Evolutionary conservation across 2,329 filamentous ascomycete genomes (phyloP).

Genomic region (Fusarium haematococcum): DNA sequence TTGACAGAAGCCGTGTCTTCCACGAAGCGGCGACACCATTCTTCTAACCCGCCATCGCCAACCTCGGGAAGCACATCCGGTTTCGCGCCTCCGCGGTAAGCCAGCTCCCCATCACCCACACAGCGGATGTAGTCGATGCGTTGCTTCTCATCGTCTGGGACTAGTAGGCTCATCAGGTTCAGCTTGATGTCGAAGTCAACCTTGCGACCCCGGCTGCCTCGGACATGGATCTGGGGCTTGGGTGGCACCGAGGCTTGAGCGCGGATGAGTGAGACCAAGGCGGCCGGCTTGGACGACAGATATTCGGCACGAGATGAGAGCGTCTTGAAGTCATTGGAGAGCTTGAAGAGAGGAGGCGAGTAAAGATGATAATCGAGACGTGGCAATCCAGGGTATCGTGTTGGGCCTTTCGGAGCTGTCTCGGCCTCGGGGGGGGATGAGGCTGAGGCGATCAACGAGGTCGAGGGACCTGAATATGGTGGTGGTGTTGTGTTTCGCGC

Average conservation of each 20-base stretch:
- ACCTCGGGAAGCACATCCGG: slow-evolving; percentile 58
- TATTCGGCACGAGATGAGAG: slow-evolving; percentile 62
- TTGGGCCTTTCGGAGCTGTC: slow-evolving; percentile 31
- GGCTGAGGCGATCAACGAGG: neutral
- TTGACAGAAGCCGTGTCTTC: slow-evolving; percentile 59
- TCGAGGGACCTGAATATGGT: slow-evolving; percentile 41
- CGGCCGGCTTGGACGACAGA: slow-evolving; percentile 59
- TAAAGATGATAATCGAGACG: slow-evolving; percentile 65
- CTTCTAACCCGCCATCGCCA: slow-evolving; percentile 58
- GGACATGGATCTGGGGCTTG: slow-evolving; percentile 64
- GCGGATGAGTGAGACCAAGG: slow-evolving; percentile 60
- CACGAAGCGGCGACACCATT: slow-evolving; percentile 62
- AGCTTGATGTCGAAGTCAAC: slow-evolving; percentile 66
- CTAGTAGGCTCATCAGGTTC: slow-evolving; percentile 66
- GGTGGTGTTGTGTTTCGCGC: slow-evolving; percentile 27
- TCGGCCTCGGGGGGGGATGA: slow-evolving; percentile 3
- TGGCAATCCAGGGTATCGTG: slow-evolving; percentile 61
- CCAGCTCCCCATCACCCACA: slow-evolving; percentile 61
- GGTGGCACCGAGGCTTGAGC: slow-evolving; percentile 64
- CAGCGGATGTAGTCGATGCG: slow-evolving; percentile 67
- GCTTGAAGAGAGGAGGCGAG: slow-evolving; percentile 62
- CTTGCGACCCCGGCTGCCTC: slow-evolving; percentile 57
- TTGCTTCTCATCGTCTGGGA: slow-evolving; percentile 57
- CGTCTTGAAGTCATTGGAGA: slow-evolving; percentile 61
- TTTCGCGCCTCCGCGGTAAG: slow-evolving; percentile 60